Evolutionary conservation across 805 yeast genomes (phyloP), one percentile per base, ranked within the genome.

Genomic region (Wickerhamomyces xylosicus): DNA sequence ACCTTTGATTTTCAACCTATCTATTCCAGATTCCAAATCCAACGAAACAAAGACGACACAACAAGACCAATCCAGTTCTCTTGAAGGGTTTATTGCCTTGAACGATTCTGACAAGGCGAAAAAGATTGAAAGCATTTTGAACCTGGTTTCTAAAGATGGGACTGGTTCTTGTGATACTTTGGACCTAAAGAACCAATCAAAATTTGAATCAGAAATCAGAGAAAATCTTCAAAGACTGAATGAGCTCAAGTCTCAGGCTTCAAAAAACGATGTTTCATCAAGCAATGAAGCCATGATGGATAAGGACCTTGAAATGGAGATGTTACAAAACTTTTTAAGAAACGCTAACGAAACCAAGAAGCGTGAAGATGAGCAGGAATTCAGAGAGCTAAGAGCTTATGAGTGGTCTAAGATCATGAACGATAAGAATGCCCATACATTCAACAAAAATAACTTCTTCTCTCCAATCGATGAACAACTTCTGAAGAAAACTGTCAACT

Each of bases 381-480:
- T 72, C 48, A 64, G 76, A 29, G 70, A 69, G 35, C 50, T 60
- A 31, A 63, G 65, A 32, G 77, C 80, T 0, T 74, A 60, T 42
- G 79, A 74, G 38, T 34, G 33, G 27, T 29, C 43, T 1, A 40
- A 72, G 75, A 29, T 43, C 43, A 8, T 35, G 34, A 22, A 43
- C 42, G 33, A 31, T 15, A 31, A 31, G 10, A 48, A 59, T n/a
- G 61, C 67, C 6, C 53, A 69, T 34, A 56, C 73, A 0, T 45
- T 74, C 19, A 62, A 54, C 14, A 41, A 58, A 14, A 52, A 56
- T 17, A 64, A 67, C 43, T 68, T 67, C 44, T 69, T 69, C 51
- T 54, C 63, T 15, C 66, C 71, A 4, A 43, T 58, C 20, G 43
- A 47, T 34, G 46, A 46, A 36, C 36, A 39, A 19, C 28, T 50